Evolutionary conservation across 2,329 filamentous ascomycete genomes (phyloP), one percentile per base, ranked within the genome.

Genomic region (Tolypocladium guangdongense): DNA sequence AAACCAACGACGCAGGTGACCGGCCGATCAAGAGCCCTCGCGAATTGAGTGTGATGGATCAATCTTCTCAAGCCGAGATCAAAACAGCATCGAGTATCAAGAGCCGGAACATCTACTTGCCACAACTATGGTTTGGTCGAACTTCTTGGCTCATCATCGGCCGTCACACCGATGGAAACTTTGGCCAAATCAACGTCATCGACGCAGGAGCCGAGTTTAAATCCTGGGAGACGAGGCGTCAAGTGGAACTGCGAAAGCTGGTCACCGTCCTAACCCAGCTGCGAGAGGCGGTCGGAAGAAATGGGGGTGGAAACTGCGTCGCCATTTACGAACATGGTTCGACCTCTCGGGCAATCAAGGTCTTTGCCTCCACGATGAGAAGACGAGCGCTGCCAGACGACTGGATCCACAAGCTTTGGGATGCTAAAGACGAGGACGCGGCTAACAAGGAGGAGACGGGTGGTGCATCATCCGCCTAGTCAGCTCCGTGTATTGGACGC

Each of bases 81-180:
- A 37, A 37, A 37, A 37, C 36, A 37, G 16, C 36, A 3, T 16
- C 27, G 10, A 51, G 18, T 18, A 8, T 11, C 5, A 56, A 39
- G 45, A 16, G 0, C 27, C 46, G 1, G 11, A 33, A n/a, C 2
- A 1, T n/a, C 6, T 53, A 5, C 24, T 30, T 65, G 0, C 55
- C 61, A 0, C 62, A 65, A 53, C 57, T 64, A 8, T 66, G 63
- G 64, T 62, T 66, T 27, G 63, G 63, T 6, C 59, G 64, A 6
- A 64, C 62, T 5, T 56, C 57, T 0, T 61, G 57, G 36, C 50
- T 66, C 3, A 63, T 66, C 10, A 50, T 41, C 1, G 62, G 59
- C 8, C 22, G 38, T 0, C 63, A 66, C 50, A 14, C 4, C 1
- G 7, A 59, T 0, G 62, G 62, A 10, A 50, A 37, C 16, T 37